Conservation (phyloP, 1,139 yeast species). For the Debaryomycetaceae sp. region DNA sequence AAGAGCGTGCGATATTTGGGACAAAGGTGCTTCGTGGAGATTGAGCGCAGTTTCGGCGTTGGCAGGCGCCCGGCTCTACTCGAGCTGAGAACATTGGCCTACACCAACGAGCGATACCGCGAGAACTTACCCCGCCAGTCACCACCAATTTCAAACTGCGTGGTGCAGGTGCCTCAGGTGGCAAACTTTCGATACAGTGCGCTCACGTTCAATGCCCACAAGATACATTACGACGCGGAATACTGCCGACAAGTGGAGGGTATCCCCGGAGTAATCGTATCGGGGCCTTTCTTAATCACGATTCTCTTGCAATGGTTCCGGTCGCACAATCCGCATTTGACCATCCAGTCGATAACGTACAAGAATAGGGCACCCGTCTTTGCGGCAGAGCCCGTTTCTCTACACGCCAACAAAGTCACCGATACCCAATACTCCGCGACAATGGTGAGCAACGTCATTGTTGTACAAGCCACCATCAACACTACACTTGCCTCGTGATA, state of each 20-base stretch:
- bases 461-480: not conserved
- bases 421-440: too few relatives aligned
- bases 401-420: too few relatives aligned
- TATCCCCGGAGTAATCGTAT: conserved; percentile 60
- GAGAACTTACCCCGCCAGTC: too few relatives aligned
- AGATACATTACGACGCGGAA: conserved; percentile 64
- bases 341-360: conserved; percentile 34
- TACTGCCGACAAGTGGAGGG: conserved; percentile 55
- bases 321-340: conserved; percentile 12
- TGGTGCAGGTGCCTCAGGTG: not conserved
- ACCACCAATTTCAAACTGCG: too few relatives aligned
- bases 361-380: conserved; percentile 49
- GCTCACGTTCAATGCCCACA: conserved; percentile 75
- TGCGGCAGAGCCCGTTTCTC: too few relatives aligned
- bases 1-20: conserved; percentile 29
- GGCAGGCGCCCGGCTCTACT: conserved; percentile 7
- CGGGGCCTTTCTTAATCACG: conserved; percentile 77
- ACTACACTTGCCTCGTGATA: not conserved
- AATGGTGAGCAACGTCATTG: not conserved
- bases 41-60: conserved; percentile 32
- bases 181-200: conserved; percentile 56
- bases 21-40: conserved; percentile 39
- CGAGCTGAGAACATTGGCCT: conserved; percentile 33
- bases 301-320: conserved; percentile 50
- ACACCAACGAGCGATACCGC: conserved; percentile 26